phyloP scores from a whole-genome alignment of 2,329 filamentous ascomycete species.

The Xylaria sp. region DNA sequence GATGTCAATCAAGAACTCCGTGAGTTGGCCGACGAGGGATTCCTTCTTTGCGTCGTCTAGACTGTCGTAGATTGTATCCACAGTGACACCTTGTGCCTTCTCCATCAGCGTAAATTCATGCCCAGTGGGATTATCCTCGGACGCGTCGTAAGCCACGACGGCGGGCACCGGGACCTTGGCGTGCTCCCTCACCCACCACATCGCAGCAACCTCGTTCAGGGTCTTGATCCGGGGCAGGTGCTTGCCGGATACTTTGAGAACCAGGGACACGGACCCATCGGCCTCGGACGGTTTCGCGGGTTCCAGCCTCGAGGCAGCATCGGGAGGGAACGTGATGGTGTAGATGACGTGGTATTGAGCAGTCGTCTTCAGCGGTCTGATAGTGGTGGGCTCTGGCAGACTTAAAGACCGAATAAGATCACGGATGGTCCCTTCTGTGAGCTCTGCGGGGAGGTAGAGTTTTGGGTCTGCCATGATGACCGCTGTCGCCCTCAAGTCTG shows the following conservation, averaged over 20 bases:
- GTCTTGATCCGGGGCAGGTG: slow-evolving; percentile 7
- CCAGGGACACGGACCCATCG: neutral
- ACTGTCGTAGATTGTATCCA: slow-evolving; percentile 32
- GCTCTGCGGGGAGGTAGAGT: slow-evolving; percentile 4
- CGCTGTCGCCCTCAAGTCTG: neutral
- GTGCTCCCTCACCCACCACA: slow-evolving; percentile 1
- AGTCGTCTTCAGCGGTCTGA: slow-evolving; percentile 2
- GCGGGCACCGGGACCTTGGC: neutral
- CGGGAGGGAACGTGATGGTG: neutral
- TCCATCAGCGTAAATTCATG: neutral
- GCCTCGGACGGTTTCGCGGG: neutral
- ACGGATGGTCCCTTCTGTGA: slow-evolving; percentile 1
- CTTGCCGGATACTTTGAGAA: slow-evolving; percentile 7
- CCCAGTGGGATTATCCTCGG: neutral
- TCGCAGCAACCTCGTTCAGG: slow-evolving; percentile 8
- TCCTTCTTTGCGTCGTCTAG: neutral
- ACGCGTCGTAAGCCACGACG: neutral
- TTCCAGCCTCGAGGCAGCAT: neutral
- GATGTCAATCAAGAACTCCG: slow-evolving; percentile 36
- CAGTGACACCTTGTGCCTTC: neutral
- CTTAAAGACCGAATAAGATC: neutral
- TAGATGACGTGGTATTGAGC: slow-evolving; percentile 9
- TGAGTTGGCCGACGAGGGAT: slow-evolving; percentile 35
- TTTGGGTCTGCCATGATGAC: slow-evolving; percentile 4
- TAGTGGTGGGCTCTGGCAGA: neutral